Evolutionary conservation across 2,329 filamentous ascomycete genomes (phyloP), one percentile per base, ranked within the genome.

Genomic region (Cercospora sp.): DNA sequence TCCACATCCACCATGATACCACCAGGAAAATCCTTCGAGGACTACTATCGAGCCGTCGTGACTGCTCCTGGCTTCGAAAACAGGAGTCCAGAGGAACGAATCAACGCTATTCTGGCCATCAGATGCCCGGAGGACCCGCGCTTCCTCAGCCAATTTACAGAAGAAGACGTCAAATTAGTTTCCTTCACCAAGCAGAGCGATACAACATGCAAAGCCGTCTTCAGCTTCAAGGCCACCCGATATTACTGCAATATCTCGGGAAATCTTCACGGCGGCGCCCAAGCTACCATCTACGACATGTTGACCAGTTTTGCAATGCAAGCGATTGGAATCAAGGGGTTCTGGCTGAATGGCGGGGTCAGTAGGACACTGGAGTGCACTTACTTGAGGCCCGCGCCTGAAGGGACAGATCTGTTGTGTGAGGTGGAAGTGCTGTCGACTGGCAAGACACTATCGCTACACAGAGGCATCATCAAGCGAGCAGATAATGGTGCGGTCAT

Each of bases 261-360:
- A 1, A 83, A 82, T 34, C 79, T 87, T 70, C 85, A 87, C 72
- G 85, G 85, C 21, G 85, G 85, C 6, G 85, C 84, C 2, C 84
- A 84, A 2, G 82, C 84, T 0, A 77, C 85, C 5, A 84, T 87
- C 53, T 77, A 74, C 69, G 87, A 89, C 72, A 84, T 87, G 77
- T 81, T 82, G 65, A 85, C 83, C 1, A 81, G 79, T 6, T 74
- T 81, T 7, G 77, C 81, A 5, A 26, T 75, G 40, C 71, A 73
- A 57, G 72, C 70, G 1, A 70, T 76, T 30, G 70, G 71, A 0
- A 70, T 55, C 13, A 78, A 77, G 1, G 72, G 72, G 7, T 81
- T 80, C 60, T 85, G 82, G 82, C 76, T 83, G 57, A 74, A 77
- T n/a, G 81, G 77, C 2, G 80, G 82, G 58, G 82, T 84, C 8